Evolutionary conservation across 2,329 filamentous ascomycete species (phyloP).

Genomic region (Ophiostoma ips): DNA sequence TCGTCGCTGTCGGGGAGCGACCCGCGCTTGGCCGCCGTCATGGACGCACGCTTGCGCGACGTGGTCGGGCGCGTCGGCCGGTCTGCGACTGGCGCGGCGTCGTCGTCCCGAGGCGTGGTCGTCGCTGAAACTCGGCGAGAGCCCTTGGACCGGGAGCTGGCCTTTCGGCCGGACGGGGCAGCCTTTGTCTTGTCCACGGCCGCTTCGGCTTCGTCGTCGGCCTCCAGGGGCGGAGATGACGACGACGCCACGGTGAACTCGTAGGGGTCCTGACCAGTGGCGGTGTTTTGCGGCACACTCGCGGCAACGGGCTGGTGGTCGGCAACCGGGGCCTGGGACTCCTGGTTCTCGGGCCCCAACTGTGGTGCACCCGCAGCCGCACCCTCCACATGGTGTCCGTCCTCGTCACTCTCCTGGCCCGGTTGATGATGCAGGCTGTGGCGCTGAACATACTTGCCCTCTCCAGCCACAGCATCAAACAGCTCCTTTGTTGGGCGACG

Average conservation of each 20-base stretch:
- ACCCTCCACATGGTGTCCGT: too few species aligned
- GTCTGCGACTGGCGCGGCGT: neutral
- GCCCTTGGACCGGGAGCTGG: neutral
- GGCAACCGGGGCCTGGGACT: neutral
- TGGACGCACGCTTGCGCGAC: constrained; percentile 29
- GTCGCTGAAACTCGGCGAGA: constrained; percentile 6
- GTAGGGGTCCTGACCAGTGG: constrained; percentile 31
- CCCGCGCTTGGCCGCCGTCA: constrained; percentile 24
- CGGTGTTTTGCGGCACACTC: too few species aligned
- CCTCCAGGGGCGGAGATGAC: constrained; percentile 17
- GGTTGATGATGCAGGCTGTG: constrained; percentile 9
- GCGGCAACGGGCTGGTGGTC: neutral
- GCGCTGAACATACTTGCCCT: constrained; percentile 35
- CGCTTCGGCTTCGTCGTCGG: constrained; percentile 2
- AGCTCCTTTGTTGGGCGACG: constrained; percentile 63
- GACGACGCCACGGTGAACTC: constrained; percentile 36
- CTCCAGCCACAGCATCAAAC: constrained; percentile 58
- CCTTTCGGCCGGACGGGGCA: neutral
- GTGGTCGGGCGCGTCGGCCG: constrained; percentile 14
- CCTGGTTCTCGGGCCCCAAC: neutral
- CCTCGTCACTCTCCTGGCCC: neutral
- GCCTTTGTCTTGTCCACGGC: neutral
- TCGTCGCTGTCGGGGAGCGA: constrained; percentile 20
- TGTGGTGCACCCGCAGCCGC: too few species aligned
- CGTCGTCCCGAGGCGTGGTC: constrained; percentile 1